These are phyloP conservation scores for Diaporthe helianthi DNA, from an alignment of 2,329 filamentous ascomycete genomes.

Conservation along the genomic window DNA sequence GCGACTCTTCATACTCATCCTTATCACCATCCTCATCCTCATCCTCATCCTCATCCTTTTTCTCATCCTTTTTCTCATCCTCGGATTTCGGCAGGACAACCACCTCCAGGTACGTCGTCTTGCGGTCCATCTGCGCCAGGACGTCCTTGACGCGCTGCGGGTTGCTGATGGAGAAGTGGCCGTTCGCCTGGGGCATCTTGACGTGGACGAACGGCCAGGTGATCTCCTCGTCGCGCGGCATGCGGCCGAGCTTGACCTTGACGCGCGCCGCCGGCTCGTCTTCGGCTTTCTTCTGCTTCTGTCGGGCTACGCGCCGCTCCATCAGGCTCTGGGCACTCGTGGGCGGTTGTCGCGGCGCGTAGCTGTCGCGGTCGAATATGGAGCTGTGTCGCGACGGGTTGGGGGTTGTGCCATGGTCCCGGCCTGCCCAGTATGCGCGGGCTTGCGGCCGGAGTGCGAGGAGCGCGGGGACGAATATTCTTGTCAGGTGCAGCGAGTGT, in stretches of 20 bases:
- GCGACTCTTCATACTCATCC: constrained; percentile 38
- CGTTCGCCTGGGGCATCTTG: constrained; percentile 42
- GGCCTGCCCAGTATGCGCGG: constrained; percentile 23
- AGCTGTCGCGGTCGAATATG: constrained; percentile 19
- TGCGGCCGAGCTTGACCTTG: constrained; percentile 38
- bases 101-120: constrained; percentile 50
- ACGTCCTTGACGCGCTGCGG: constrained; percentile 49
- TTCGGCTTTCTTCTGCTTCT: not conserved
- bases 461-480: constrained; percentile 33
- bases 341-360: not conserved
- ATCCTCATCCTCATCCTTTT: too few relatives aligned
- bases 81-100: constrained; percentile 47
- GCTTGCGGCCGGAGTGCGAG: constrained; percentile 16
- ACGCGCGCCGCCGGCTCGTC: constrained; percentile 41
- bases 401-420: not conserved
- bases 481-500: constrained; percentile 30
- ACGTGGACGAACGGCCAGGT: constrained; percentile 51
- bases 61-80: too few relatives aligned
- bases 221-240: constrained; percentile 55
- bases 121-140: constrained; percentile 47
- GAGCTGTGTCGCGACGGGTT: not conserved
- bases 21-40: too few relatives aligned
- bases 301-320: not conserved
- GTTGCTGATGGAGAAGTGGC: constrained; percentile 47
- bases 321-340: not conserved